These are phyloP conservation scores for Alternaria solani DNA, from an alignment of 2,329 filamentous ascomycete species.

Conservation along the genomic window DNA sequence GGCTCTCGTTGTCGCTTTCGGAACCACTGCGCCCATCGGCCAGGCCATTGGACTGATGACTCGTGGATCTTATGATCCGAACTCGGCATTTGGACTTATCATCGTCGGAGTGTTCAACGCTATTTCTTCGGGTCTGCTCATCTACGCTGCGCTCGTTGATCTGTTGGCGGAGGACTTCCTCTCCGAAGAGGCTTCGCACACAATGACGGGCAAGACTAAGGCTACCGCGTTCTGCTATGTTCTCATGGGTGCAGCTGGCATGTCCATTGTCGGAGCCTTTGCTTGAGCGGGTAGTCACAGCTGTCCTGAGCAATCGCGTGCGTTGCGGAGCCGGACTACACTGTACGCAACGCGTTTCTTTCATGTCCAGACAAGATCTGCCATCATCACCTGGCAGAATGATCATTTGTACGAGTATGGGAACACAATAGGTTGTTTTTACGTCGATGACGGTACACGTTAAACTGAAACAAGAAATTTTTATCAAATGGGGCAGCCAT, in stretches of 20 bases:
- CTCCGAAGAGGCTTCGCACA: slow-evolving; percentile 56
- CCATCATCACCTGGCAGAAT: slow-evolving; percentile 1
- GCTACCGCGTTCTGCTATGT: slow-evolving; percentile 60
- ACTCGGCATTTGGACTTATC: slow-evolving; percentile 69
- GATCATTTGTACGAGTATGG: slow-evolving; percentile 27
- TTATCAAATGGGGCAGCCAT: slow-evolving; percentile 44
- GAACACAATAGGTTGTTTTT: neutral
- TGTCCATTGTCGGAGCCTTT: slow-evolving; percentile 31
- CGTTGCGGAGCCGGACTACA: slow-evolving; percentile 16
- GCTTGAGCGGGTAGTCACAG: neutral
- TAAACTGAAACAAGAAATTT: slow-evolving; percentile 27
- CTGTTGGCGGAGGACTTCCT: slow-evolving; percentile 71
- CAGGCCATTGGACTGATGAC: slow-evolving; percentile 69
- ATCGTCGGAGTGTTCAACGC: slow-evolving; percentile 72
- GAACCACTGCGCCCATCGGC: slow-evolving; percentile 69
- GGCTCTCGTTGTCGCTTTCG: slow-evolving; percentile 69
- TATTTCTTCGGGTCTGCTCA: slow-evolving; percentile 68
- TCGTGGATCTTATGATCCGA: slow-evolving; percentile 67
- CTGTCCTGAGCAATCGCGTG: neutral
- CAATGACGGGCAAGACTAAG: slow-evolving; percentile 63
- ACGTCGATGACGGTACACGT: slow-evolving; percentile 11
- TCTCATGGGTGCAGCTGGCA: slow-evolving; percentile 49
- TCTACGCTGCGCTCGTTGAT: slow-evolving; percentile 70
- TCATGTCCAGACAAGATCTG: slow-evolving; percentile 6
- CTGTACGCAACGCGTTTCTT: slow-evolving; percentile 4